Evolutionary conservation across 176 grass and related monocot genomes (phyloP).

Genomic region (Coix lacrymajobi): DNA sequence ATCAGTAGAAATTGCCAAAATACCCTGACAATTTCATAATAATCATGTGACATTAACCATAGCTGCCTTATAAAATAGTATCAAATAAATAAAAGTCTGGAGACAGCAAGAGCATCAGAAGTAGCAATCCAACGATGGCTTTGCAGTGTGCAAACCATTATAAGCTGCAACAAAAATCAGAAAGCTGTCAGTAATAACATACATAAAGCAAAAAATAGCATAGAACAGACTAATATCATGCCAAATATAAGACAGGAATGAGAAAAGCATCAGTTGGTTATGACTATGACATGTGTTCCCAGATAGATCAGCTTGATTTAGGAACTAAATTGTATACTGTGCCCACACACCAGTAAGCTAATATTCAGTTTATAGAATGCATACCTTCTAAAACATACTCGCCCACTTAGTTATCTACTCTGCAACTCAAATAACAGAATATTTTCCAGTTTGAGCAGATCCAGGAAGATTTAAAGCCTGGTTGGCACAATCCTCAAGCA

Average conservation of each 20-base stretch:
- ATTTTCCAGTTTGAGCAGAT: conserved; percentile 79
- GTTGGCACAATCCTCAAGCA: conserved; percentile 79
- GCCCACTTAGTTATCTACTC: conserved; percentile 1
- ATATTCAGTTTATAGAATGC: neutral
- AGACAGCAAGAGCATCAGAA: neutral
- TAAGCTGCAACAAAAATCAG: conserved; percentile 27
- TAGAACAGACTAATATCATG: neutral
- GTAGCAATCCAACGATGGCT: conserved; percentile 3
- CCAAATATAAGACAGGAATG: conserved; percentile 1
- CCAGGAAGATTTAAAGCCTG: conserved; percentile 79
- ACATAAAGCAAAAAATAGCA: neutral
- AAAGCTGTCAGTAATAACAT: conserved; percentile 24
- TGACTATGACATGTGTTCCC: neutral
- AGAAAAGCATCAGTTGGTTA: neutral
- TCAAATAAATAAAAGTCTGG: neutral
- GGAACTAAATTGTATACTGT: neutral
- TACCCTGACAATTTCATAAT: conserved; percentile 2
- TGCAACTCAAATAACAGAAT: conserved; percentile 78
- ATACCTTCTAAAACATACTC: conserved; percentile 31
- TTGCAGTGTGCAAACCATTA: neutral
- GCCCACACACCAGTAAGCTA: neutral
- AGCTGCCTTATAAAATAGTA: conserved; percentile 15
- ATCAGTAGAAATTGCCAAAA: conserved; percentile 36
- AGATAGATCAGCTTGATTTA: neutral
- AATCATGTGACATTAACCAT: conserved; percentile 6